A percentile compares a stretch with the other conserved stretches of the same genome.
Evolutionary conservation across 345 rosid species (phyloP).

Genomic region (Dipteronia dyeriana): DNA sequence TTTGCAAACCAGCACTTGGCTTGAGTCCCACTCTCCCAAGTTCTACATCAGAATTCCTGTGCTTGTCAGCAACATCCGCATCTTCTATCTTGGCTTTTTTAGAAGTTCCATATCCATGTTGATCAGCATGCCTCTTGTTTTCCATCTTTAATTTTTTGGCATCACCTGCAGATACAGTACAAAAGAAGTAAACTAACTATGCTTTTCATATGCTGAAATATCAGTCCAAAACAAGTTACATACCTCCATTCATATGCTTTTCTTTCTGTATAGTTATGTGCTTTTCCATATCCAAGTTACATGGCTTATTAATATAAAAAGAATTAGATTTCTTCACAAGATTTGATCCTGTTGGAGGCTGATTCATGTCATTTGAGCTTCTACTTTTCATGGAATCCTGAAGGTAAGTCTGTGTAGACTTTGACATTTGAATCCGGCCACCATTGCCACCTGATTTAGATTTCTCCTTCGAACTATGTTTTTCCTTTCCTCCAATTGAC

Average conservation of each 20-base stretch:
- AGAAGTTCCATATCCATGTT: conserved; percentile 31
- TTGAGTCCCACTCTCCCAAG: conserved; percentile 21
- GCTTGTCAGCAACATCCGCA: conserved; percentile 16
- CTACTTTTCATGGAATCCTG: conserved; percentile 42
- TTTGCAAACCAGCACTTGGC: conserved; percentile 25
- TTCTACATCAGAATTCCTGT: conserved; percentile 21
- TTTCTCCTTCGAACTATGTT: conserved; percentile 30
- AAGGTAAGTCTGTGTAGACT: conserved; percentile 33
- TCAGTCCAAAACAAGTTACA: conserved; percentile 15
- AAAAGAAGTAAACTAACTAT: conserved; percentile 17
- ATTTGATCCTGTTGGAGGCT: conserved; percentile 34
- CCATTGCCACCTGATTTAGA: conserved; percentile 21
- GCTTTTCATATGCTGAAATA: conserved; percentile 4
- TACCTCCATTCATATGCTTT: conserved; percentile 33
- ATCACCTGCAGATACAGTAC: conserved; percentile 37
- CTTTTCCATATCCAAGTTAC: conserved; percentile 17
- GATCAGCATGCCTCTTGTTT: conserved; percentile 47
- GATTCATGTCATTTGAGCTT: conserved; percentile 38
- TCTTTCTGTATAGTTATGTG: conserved; percentile 17
- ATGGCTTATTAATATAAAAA: conserved; percentile 23
- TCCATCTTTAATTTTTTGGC: conserved; percentile 37
- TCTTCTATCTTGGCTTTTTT: conserved; percentile 49
- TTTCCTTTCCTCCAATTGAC: conserved; percentile 34
- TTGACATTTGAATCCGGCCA: conserved; percentile 33
- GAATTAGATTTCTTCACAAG: conserved; percentile 24